Evolutionary conservation across 768 basidiomycete genomes (phyloP).

Genomic region (Clathrus columnatus): DNA sequence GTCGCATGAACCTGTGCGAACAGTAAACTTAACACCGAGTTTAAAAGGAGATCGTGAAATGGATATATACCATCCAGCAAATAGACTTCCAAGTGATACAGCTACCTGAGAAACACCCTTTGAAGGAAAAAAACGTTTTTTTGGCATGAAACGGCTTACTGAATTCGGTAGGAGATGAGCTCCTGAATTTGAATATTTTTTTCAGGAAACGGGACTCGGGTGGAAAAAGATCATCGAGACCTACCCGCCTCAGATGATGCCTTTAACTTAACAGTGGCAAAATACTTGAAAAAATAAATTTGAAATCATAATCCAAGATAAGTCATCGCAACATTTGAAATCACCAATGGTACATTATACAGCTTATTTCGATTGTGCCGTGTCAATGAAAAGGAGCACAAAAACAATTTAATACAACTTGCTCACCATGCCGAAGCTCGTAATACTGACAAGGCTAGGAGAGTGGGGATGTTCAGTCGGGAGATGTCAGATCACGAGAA

Average conservation of each 20-base stretch:
- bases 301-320: constrained; percentile 10
- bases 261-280: constrained; percentile 66
- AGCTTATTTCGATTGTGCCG: constrained; percentile 34
- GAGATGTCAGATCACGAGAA: neutral
- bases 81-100: constrained; percentile 75
- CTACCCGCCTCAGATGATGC: constrained; percentile 64
- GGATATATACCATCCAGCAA: constrained; percentile 68
- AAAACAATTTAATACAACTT: constrained; percentile 19
- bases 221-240: constrained; percentile 15
- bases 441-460: constrained; percentile 49
- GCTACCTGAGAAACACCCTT: constrained; percentile 43
- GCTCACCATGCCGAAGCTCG: constrained; percentile 70
- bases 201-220: neutral
- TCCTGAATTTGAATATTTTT: constrained; percentile 32
- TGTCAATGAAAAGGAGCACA: constrained; percentile 13
- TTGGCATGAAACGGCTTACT: constrained; percentile 34
- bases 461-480: neutral
- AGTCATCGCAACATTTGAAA: constrained; percentile 21
- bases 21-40: constrained; percentile 10
- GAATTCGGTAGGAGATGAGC: constrained; percentile 87
- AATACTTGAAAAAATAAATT: constrained; percentile 44
- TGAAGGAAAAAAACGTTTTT: constrained; percentile 11
- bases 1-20: constrained; percentile 63
- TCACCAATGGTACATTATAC: constrained; percentile 77
- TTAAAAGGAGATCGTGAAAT: constrained; percentile 3